Conservation (phyloP, 2,329 filamentous ascomycete species). For the Aspergillus texensis region DNA sequence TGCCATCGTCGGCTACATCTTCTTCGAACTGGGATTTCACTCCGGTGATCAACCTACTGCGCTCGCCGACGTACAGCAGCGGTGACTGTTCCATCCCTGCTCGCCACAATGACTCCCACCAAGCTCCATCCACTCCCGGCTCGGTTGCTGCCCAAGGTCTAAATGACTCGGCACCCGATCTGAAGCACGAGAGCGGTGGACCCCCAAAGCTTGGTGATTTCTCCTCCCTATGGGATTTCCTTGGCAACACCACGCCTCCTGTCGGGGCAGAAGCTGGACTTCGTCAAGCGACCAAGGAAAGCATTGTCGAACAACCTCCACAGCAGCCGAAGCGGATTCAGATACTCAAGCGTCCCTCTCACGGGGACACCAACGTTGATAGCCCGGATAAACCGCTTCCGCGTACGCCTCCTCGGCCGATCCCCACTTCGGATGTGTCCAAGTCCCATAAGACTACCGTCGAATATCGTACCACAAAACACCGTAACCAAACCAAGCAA, state of each 20-base stretch:
- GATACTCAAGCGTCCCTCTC: constrained; percentile 24
- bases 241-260: constrained; percentile 29
- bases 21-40: constrained; percentile 49
- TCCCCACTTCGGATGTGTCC: constrained; percentile 5
- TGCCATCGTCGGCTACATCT: constrained; percentile 31
- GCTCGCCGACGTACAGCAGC: constrained; percentile 31
- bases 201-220: constrained; percentile 47
- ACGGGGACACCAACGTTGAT: background rate
- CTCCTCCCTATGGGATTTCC: constrained; percentile 43
- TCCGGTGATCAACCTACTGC: constrained; percentile 48
- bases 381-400: constrained; percentile 1
- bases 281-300: background rate
- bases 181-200: constrained; percentile 7
- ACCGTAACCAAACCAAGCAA: constrained; percentile 8
- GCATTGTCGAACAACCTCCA: constrained; percentile 6
- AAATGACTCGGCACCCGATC: background rate
- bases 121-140: constrained; percentile 3
- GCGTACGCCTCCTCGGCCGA: constrained; percentile 9
- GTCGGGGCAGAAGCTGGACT: constrained; percentile 7
- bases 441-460: constrained; percentile 6
- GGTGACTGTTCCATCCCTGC: constrained; percentile 13
- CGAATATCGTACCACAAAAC: constrained; percentile 9
- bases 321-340: constrained; percentile 14
- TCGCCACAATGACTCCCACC: constrained; percentile 17
- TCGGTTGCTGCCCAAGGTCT: background rate